Percentiles rank a stretch among this genome's conserved stretches.
phyloP scores from a whole-genome alignment of 768 basidiomycete genomes.

The Serendipita sp. region DNA sequence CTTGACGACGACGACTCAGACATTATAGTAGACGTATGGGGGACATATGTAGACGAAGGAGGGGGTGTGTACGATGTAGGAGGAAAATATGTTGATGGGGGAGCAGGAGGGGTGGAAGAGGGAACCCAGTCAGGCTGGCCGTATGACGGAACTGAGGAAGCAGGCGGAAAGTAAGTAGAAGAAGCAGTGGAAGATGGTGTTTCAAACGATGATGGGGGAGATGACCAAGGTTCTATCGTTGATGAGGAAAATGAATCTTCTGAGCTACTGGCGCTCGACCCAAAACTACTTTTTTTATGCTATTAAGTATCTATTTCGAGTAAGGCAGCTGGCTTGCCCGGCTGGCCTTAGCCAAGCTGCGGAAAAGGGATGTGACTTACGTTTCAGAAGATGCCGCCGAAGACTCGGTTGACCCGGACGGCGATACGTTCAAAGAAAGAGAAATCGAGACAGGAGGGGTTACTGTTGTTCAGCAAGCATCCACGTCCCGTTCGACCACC shows the following conservation, averaged over 20 bases:
- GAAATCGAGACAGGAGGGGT: no score
- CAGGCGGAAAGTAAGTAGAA: background rate
- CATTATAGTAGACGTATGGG: background rate
- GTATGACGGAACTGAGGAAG: background rate
- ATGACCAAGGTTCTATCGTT: background rate
- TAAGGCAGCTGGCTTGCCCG: background rate
- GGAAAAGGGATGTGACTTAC: background rate
- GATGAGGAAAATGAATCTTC: background rate
- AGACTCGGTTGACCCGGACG: background rate
- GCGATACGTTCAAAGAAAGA: background rate
- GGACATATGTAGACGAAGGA: background rate
- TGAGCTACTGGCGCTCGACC: no score
- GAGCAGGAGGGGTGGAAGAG: constrained; percentile 1
- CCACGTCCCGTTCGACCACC: no score
- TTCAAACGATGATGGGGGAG: background rate
- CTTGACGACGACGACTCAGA: background rate
- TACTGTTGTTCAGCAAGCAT: no score
- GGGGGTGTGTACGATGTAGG: background rate
- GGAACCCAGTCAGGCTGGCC: background rate
- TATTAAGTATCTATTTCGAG: background rate
- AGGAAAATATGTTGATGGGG: background rate
- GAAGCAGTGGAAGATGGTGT: background rate
- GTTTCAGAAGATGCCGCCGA: background rate
- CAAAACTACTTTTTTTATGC: background rate
- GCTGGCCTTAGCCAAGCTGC: background rate